Conservation (phyloP, 345 rosid species). For the Gossypium rotundifolium region DNA sequence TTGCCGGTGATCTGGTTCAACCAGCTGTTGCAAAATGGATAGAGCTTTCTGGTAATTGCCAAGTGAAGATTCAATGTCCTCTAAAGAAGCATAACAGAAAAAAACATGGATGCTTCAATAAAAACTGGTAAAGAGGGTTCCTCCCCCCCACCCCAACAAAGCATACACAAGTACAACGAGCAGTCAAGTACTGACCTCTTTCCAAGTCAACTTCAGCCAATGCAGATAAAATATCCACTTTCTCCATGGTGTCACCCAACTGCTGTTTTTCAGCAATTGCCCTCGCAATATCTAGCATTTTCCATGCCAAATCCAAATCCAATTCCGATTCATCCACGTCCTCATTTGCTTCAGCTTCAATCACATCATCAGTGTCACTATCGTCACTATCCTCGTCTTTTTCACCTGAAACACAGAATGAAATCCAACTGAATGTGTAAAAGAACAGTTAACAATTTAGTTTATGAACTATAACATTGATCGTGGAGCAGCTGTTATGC, state of each 20-base stretch:
- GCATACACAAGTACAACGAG: neutral
- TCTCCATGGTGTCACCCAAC: conserved; percentile 59
- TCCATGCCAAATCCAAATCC: conserved; percentile 93
- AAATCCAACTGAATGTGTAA: neutral
- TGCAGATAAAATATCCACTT: conserved; percentile 74
- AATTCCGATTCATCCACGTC: conserved; percentile 65
- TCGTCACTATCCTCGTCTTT: conserved; percentile 43
- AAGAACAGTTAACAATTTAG: neutral
- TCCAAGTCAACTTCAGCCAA: conserved; percentile 85
- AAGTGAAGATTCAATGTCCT: conserved; percentile 91
- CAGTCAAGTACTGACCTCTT: conserved; percentile 52
- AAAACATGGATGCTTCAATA: neutral
- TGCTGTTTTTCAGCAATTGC: conserved; percentile 69
- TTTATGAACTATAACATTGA: neutral
- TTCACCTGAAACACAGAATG: conserved; percentile 20
- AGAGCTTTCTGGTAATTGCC: conserved; percentile 75
- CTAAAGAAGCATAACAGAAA: conserved; percentile 28
- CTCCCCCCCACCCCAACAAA: neutral
- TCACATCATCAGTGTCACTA: conserved; percentile 51
- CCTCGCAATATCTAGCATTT: conserved; percentile 89
- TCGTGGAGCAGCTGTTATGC: neutral
- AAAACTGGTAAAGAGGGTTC: neutral
- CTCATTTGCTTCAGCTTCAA: conserved; percentile 76
- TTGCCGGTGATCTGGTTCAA: conserved; percentile 83
- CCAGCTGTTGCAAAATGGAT: conserved; percentile 59